Evolutionary conservation across 805 yeast genomes (phyloP).

Genomic region (Groenewaldozyma salmanticensis): DNA sequence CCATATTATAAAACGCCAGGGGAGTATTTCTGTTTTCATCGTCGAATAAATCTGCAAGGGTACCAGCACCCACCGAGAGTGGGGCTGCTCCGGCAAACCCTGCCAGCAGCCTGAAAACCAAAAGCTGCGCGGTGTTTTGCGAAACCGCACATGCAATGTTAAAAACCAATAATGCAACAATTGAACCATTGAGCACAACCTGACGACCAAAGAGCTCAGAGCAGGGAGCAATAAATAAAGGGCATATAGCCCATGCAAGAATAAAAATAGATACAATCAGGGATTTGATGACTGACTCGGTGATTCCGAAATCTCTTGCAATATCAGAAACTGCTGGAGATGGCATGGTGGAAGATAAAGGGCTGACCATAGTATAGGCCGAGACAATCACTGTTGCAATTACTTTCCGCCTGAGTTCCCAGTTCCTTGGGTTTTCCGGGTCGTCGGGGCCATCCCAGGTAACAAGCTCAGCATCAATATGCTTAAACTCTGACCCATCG

Average conservation of each 20-base stretch:
- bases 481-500: constrained; percentile 46
- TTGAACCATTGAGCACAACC: constrained; percentile 42
- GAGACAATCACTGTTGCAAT: constrained; percentile 39
- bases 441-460: constrained; percentile 60
- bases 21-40: constrained; percentile 45
- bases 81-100: constrained; percentile 65
- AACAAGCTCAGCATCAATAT: constrained; percentile 54
- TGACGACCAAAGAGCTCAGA: constrained; percentile 59
- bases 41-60: constrained; percentile 50
- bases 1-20: constrained; percentile 46
- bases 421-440: constrained; percentile 55
- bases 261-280: constrained; percentile 55
- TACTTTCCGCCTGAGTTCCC: constrained; percentile 38
- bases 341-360: constrained; percentile 52
- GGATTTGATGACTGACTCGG: constrained; percentile 35
- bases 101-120: constrained; percentile 50
- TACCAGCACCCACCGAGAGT: constrained; percentile 60
- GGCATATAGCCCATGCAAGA: constrained; percentile 63
- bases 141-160: constrained; percentile 53
- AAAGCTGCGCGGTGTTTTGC: constrained; percentile 43
- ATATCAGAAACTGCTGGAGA: constrained; percentile 52
- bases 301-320: constrained; percentile 35
- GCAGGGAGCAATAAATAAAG: constrained; percentile 55
- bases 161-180: constrained; percentile 34
- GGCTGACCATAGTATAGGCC: constrained; percentile 47